Base-by-base conservation (phyloP, 306 rosid species). In the Rosa multiflora region DNA sequence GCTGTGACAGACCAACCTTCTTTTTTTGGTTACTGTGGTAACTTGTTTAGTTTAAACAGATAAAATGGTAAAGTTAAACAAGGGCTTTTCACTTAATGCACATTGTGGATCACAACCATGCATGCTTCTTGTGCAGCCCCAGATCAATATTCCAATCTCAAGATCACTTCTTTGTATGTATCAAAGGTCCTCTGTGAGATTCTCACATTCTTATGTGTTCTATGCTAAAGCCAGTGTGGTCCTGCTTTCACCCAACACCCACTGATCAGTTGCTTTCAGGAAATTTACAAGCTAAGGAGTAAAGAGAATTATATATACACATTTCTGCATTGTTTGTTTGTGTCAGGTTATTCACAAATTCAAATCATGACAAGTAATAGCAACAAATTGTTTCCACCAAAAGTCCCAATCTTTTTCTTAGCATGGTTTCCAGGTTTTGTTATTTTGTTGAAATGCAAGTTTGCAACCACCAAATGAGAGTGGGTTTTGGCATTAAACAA, bases 111-210 rank as follows among this genome's bases (percentile, higher is more conserved):
- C 78, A 67, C 72, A 70, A 63, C 59, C 29, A 46, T 74, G 79
- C 29, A 46, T 74, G 79, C 21, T 39, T 72, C 81, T 76, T 75
- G 83, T 78, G 81, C 18, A 66, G n/a, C 51, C 81, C 79, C 42
- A 84, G 58, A 80, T 17, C 29, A 67, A 67, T 75, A 82, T 81
- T 87, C 86, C 78, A 44, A 56, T 81, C 79, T 85, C 77, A 77
- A 59, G 10, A 48, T 39, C 68, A 44, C 58, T 37, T 73, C 74
- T 61, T 35, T 64, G 39, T 21, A 58, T 49, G 49, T n/a, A 23
- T 70, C 66, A 82, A 61, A 42, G 70, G 14, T 39, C 35, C n/a
- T 3, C 74, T 78, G 66, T 66, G 76, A 73, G 80, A 86, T 49
- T 47, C 76, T 17, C 76, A 72, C 42, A 26, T 72, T 72, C 76